Base-by-base conservation (phyloP, 345 rosid species). In the Gossypium herbaceum region DNA sequence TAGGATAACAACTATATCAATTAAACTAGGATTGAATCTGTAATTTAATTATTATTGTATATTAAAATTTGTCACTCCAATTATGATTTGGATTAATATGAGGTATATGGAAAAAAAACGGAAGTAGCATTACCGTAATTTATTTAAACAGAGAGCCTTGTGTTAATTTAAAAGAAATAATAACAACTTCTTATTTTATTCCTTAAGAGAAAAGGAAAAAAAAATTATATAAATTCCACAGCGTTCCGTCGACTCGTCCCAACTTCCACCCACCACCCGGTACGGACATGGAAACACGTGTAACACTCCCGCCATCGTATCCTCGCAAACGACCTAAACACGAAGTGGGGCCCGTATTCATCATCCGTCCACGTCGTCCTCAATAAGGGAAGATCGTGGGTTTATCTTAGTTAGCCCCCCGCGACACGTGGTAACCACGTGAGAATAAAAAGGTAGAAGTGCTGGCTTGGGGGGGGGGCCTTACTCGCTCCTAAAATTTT, bases 361-460 rank as follows among this genome's bases (percentile, higher is more conserved):
- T 54, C 43, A 65, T 55, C 24, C 13, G 39, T 41, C 74, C 75
- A 61, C 54, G 9, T 71, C 62, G 51, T 8, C 16, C 16, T 73
- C 19, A 57, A 44, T 16, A 12, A 0, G 45, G 20, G 27, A 25
- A 22, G 43, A 34, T 39, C 62, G 29, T 52, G 72, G 74, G 25
- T 3, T 56, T 43, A 41, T 58, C 59, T 45, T 20, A 2, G 15
- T 9, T 19, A 20, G 2, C 13, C 11, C 39, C 34, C 63, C 81
- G 2, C 5, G 12, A 19, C 83, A 78, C 78, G 79, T 75, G 83
- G 73, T 5, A 10, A 0, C 50, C 83, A 77, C 78, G 73, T 77
- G 75, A 69, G 20, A 19, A 56, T 4, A 9, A 19, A 68, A 5
- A 3, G 45, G 19, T 2, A 3, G 39, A 60, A 34, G 39, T 24